Base-by-base conservation (phyloP, 2,329 filamentous ascomycete species). In the Colletotrichum theobromicola region DNA sequence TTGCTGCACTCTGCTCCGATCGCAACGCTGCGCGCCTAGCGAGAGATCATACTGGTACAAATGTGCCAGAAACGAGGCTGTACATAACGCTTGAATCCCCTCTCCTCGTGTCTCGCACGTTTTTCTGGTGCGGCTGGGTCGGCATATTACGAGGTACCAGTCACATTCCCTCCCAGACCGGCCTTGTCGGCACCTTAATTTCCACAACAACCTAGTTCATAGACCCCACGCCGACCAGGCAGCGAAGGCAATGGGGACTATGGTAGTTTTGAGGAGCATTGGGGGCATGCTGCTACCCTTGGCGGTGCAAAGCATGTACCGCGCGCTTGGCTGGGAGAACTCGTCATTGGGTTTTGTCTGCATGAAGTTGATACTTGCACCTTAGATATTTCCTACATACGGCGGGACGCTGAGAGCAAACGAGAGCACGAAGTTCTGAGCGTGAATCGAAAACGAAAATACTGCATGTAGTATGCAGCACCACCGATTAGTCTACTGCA, bases 71-170 rank as follows among this genome's bases (percentile, higher is more conserved):
- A 12, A 21, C 12, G 13, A 21, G 50, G 8, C 67, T 80, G 16
- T 7, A 15, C n/a, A 16, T 34, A 16, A n/a, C 32, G 15, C 15
- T 24, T 5, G 13, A 8, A 4, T 24, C 9, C 4, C 5, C 58
- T 28, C 37, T 15, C 37, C n/a, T 55, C 7, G 13, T 55, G 6
- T 21, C 50, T 15, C n/a, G 26, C 18, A 87, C 88, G 0, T 83
- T 92, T 0, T 87, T 91, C 74, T 85, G 88, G 79, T 92, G 92
- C 78, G 90, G 90, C 57, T 92, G 90, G 90, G 90, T 92, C 46
- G 91, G 90, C 5, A 89, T 88, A 0, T 79, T 82, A 0, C 82
- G 90, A 5, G 85, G 91, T 70, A 88, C 88, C 16, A 50, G 42
- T 21, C 42, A 10, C 9, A 21, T 50, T 5, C 32, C 32, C 32